Conservation (phyloP, 257 asterid species). For the Ocimum tenuiflorum region DNA sequence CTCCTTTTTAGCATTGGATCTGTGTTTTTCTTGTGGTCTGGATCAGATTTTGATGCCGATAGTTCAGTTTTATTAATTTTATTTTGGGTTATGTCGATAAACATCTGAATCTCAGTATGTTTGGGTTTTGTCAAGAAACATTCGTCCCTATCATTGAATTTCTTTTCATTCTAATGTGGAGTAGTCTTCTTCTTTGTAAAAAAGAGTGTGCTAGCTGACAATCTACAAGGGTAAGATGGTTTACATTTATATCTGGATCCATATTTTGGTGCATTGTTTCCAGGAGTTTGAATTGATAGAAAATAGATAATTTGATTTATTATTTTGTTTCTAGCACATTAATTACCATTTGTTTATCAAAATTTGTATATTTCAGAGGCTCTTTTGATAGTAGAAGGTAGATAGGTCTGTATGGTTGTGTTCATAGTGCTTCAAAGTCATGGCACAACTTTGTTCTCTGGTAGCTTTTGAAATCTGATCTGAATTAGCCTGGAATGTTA, state of each 20-base stretch:
- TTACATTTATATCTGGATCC: constrained; percentile 16
- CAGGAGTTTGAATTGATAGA: not conserved
- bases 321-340: not conserved
- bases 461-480: not conserved
- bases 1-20: constrained; percentile 24
- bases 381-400: not conserved
- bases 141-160: no score
- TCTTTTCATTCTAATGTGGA: no score
- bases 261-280: constrained; percentile 6
- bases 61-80: not conserved
- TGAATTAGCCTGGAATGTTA: not conserved
- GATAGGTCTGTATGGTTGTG: no score
- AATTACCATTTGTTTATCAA: no score
- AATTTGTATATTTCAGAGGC: not conserved
- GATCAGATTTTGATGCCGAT: constrained; percentile 19
- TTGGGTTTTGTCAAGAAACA: not conserved
- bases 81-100: not conserved
- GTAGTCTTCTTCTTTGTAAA: no score
- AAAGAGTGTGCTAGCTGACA: not conserved
- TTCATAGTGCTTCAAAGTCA: no score
- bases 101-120: not conserved
- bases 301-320: not conserved
- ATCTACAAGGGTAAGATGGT: not conserved
- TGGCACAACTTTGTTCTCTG: no score
- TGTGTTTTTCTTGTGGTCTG: constrained; percentile 17